Evolutionary conservation across 495 filamentous ascomycete genomes (phyloP), one percentile per base, ranked within the genome.

Genomic region (Neurospora sp.): DNA sequence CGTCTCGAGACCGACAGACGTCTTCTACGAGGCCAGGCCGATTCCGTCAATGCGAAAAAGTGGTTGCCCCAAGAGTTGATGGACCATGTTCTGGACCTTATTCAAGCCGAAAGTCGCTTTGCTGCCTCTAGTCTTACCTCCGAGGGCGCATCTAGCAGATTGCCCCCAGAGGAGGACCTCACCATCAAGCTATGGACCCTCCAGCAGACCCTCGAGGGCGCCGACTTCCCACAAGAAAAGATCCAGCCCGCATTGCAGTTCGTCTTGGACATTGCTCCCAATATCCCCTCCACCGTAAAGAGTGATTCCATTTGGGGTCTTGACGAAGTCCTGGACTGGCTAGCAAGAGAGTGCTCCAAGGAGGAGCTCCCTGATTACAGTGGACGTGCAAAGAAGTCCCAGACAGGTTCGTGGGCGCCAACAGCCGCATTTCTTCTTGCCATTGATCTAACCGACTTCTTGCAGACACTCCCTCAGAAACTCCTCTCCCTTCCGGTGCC

Each of bases 261-360:
- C 76, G 84, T 94, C 12, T 79, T 94, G 61, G 82, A 86, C 40
- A 87, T 89, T 75, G 83, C 85, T 22, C 85, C 84, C 8, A 86
- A 84, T 73, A 83, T 89, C 12, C 79, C 78, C 27, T 74, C 79
- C 40, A 83, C 83, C 8, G 82, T 75, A 74, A 92, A 89, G 73
- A 72, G 78, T 37, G 93, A 96, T 48, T 80, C 84, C 5, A 86
- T 93, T 12, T 96, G 93, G 91, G 94, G 94, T 22, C 81, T 98
- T 68, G 91, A 96, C 72, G 93, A 96, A 78, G 87, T 88, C n/a
- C 75, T 98, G 39, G 92, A 97, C 75, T 97, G 92, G 93, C 83
- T 98, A 22, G 92, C 93, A 27, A 83, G 92, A 73, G 86, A 93
- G 75, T 91, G 89, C 76, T 82, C 86, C 17, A 82, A 83, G 74